Conservation (phyloP, 345 rosid genomes). For the Eucalyptus caleyi region DNA sequence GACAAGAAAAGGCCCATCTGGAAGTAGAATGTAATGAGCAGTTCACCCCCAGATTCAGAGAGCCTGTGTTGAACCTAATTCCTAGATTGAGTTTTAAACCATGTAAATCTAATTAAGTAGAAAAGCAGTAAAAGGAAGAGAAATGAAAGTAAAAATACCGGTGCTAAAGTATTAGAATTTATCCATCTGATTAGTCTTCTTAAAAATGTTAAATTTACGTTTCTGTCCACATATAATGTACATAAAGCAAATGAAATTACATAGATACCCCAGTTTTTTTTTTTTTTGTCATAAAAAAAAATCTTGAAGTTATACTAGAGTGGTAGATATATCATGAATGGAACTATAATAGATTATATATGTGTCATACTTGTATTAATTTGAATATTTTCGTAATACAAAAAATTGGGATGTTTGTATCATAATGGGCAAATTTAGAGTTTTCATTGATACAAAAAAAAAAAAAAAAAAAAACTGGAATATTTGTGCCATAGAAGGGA, state of each 20-base stretch:
- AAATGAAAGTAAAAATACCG: background rate
- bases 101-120: background rate
- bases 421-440: background rate
- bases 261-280: too few relatives aligned
- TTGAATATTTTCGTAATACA: too few relatives aligned
- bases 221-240: background rate
- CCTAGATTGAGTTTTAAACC: background rate
- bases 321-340: background rate
- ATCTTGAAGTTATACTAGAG: background rate
- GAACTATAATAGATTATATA: too few relatives aligned
- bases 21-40: background rate
- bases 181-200: background rate
- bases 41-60: background rate
- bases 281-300: background rate
- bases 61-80: background rate
- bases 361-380: rapidly evolving
- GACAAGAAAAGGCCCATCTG: background rate
- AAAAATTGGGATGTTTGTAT: rapidly evolving
- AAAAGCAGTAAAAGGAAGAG: background rate
- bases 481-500: background rate
- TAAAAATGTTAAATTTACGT: background rate
- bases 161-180: background rate
- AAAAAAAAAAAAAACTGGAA: too few relatives aligned
- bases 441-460: rapidly evolving
- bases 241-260: background rate